phyloP scores from a whole-genome alignment of 1,284 basidiomycete species.

The Moesziomyces parantarcticus region DNA sequence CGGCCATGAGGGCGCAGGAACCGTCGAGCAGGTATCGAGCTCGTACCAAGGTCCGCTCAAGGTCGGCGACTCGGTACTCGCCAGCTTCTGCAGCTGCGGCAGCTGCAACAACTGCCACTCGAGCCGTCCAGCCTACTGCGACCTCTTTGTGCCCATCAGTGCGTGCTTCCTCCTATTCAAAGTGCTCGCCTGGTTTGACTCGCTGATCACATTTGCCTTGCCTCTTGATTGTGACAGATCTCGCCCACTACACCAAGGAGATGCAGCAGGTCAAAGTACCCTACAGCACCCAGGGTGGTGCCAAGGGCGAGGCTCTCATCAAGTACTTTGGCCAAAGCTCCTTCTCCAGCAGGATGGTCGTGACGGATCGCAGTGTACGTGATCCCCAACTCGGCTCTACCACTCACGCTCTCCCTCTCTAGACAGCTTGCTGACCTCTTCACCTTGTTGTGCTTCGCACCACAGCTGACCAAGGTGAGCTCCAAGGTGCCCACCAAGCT shows the following conservation, averaged over 20 bases:
- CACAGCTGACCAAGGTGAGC: slow-evolving; percentile 31
- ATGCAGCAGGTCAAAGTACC: slow-evolving; percentile 20
- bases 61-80: slow-evolving; percentile 23
- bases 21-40: slow-evolving; percentile 21
- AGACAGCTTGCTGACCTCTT: too few relatives aligned
- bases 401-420: too few relatives aligned
- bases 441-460: background rate
- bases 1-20: slow-evolving; percentile 29
- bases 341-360: slow-evolving; percentile 30
- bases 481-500: slow-evolving; percentile 23
- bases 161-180: too few relatives aligned
- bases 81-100: slow-evolving; percentile 38
- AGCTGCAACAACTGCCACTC: slow-evolving; percentile 28
- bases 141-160: slow-evolving; percentile 21
- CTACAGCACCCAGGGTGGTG: slow-evolving; percentile 13
- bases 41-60: slow-evolving; percentile 13
- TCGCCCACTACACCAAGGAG: slow-evolving; percentile 16
- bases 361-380: slow-evolving; percentile 27
- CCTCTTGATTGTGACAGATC: slow-evolving; percentile 2
- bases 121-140: slow-evolving; percentile 20
- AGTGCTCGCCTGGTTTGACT: background rate
- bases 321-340: slow-evolving; percentile 41
- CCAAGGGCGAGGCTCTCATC: slow-evolving; percentile 11
- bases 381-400: too few relatives aligned
- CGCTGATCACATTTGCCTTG: too few relatives aligned